These are phyloP conservation scores for Echium plantagineum DNA, from an alignment of 257 asterid genomes.

Conservation along the genomic window DNA sequence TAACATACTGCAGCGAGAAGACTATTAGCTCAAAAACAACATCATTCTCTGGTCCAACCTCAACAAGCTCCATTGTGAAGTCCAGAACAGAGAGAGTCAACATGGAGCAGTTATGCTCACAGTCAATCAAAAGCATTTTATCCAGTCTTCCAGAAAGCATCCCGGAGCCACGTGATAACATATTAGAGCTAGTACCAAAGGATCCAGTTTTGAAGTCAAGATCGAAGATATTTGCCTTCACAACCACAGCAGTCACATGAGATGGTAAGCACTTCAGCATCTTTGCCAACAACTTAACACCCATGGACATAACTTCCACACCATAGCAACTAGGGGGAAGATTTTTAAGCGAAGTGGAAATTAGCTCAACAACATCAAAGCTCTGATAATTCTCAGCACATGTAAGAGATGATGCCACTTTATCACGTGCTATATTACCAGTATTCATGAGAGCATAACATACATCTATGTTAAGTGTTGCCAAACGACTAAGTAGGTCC, in stretches of 20 bases:
- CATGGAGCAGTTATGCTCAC: constrained; percentile 81
- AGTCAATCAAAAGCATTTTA: constrained; percentile 84
- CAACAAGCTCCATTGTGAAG: constrained; percentile 71
- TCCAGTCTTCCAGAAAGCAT: constrained; percentile 90
- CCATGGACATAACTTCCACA: constrained; percentile 62
- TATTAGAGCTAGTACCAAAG: constrained; percentile 41
- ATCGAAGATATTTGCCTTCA: constrained; percentile 70
- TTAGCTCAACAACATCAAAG: constrained; percentile 57
- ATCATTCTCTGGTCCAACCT: constrained; percentile 68
- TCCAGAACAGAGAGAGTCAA: constrained; percentile 77
- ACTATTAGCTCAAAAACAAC: constrained; percentile 57
- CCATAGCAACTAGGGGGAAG: constrained; percentile 50
- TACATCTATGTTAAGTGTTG: constrained; percentile 58
- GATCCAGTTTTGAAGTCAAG: constrained; percentile 44
- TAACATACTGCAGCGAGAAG: constrained; percentile 86
- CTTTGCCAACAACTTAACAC: constrained; percentile 62
- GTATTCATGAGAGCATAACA: constrained; percentile 56
- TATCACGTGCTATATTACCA: constrained; percentile 30
- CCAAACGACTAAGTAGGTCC: constrained; percentile 70
- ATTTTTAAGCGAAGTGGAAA: constrained; percentile 59
- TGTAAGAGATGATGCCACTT: constrained; percentile 22
- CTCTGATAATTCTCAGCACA: constrained; percentile 35
- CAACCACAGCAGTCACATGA: constrained; percentile 40
- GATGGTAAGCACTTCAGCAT: constrained; percentile 85
- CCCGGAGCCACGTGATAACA: constrained; percentile 69